phyloP scores from a whole-genome alignment of 2,329 filamentous ascomycete species.

The Cytospora chrysosperma region DNA sequence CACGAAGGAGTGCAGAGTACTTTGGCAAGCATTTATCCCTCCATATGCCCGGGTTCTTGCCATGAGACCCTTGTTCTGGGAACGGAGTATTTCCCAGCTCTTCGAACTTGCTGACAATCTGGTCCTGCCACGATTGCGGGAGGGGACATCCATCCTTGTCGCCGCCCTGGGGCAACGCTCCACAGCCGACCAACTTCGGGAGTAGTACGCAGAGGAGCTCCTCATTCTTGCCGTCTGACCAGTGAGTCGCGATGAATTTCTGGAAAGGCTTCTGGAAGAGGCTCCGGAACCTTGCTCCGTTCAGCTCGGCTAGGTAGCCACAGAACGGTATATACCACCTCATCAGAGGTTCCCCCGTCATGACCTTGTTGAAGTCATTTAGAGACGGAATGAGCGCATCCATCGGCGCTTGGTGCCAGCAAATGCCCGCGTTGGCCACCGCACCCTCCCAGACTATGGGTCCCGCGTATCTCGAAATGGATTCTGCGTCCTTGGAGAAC shows the following conservation, averaged over 20 bases:
- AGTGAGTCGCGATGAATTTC: slow-evolving; percentile 75
- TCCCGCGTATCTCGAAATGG: slow-evolving; percentile 37
- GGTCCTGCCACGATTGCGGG: slow-evolving; percentile 69
- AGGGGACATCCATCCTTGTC: slow-evolving; percentile 56
- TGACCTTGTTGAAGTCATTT: slow-evolving; percentile 60
- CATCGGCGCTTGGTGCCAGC: slow-evolving; percentile 75
- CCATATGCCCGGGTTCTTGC: slow-evolving; percentile 62
- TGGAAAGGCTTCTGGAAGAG: slow-evolving; percentile 81
- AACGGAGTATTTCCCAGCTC: slow-evolving; percentile 63
- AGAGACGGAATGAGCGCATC: slow-evolving; percentile 74
- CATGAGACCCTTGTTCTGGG: slow-evolving; percentile 61
- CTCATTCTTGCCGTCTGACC: slow-evolving; percentile 65
- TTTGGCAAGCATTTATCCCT: slow-evolving; percentile 63
- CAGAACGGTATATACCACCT: slow-evolving; percentile 82
- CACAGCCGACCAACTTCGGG: slow-evolving; percentile 60
- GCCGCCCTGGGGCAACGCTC: slow-evolving; percentile 52
- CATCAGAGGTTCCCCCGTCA: slow-evolving; percentile 66
- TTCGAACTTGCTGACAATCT: slow-evolving; percentile 69
- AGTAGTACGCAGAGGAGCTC: slow-evolving; percentile 68
- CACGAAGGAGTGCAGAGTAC: slow-evolving; percentile 64
- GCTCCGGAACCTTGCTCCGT: slow-evolving; percentile 70
- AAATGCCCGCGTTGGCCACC: slow-evolving; percentile 60
- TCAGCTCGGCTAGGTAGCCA: slow-evolving; percentile 73
- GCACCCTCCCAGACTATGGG: slow-evolving; percentile 56
- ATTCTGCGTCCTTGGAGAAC: slow-evolving; percentile 41